phyloP scores from a whole-genome alignment of 371 early-diverging fungal genomes.

The Mucor indicus region DNA sequence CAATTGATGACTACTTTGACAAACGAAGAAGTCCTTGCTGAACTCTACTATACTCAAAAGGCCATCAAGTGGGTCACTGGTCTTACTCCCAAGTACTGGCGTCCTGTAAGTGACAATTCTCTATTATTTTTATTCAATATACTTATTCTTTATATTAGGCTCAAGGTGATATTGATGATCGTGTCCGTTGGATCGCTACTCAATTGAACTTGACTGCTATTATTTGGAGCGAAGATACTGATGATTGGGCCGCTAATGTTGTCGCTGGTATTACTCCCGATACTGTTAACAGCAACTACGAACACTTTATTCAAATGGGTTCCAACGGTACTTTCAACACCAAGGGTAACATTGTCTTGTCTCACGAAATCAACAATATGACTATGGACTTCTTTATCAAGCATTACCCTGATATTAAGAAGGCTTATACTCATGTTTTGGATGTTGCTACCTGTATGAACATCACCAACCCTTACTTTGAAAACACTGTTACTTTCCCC shows the following conservation, averaged over 20 bases:
- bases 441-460: constrained; percentile 51
- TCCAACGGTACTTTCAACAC: constrained; percentile 40
- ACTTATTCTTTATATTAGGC: too few species aligned
- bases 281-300: constrained; percentile 29
- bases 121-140: too few species aligned
- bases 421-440: constrained; percentile 38
- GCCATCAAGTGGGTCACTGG: constrained; percentile 55
- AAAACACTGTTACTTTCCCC: constrained; percentile 18
- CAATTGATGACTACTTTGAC: constrained; percentile 50
- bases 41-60: constrained; percentile 51
- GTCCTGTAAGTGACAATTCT: too few species aligned
- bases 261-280: constrained; percentile 20
- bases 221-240: constrained; percentile 47
- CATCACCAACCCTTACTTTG: constrained; percentile 47
- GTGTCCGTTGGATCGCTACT: constrained; percentile 52
- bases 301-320: constrained; percentile 38
- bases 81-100: constrained; percentile 52
- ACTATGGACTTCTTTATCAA: constrained; percentile 42
- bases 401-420: constrained; percentile 33
- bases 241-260: constrained; percentile 41
- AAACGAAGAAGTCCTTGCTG: constrained; percentile 55
- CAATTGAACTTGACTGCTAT: constrained; percentile 46
- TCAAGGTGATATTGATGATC: constrained; percentile 53
- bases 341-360: constrained; percentile 39
- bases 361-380: constrained; percentile 52